Evolutionary conservation across 768 basidiomycete species (phyloP), one percentile per base, ranked within the genome.

Genomic region (Daedaleopsis sinensis): DNA sequence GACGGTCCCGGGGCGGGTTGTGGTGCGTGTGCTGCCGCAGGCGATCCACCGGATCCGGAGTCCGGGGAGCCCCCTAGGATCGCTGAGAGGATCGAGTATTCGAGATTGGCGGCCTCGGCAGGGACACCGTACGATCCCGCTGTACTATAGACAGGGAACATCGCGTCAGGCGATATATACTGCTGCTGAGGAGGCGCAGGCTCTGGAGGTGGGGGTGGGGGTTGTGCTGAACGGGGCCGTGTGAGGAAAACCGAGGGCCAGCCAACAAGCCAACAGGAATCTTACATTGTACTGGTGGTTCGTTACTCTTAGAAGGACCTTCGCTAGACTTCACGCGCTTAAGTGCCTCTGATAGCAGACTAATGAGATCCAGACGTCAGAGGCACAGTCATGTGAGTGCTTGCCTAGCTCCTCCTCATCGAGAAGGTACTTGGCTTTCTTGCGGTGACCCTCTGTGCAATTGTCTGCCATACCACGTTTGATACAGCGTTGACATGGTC

Each of bases 381-480:
- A 27, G 13, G 38, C 18, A 42, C 21, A 37, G 19, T 62, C 55
- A 67, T 55, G 62, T 58, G 52, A 63, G 63, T 5, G 75, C 81
- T 59, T 72, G 93, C 94, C 91, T 58, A 96, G 87, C 73, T 98
- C 96, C 49, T 93, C 91, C 44, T 96, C 93, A 73, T 96, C 94
- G 58, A 96, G 79, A 16, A 99, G 84, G 74, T 98, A 99, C 71
- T 98, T 98, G 11, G 97, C 96, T 77, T 98, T 98, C 77, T 99
- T 99, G 69, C 97, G 86, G 65, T 91, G 90, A 1, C 97, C 97
- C 71, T 99, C 97, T 18, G 91, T 88, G 70, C 97, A 99, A 56
- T 86, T 88, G 55, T 85, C 84, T 1, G 88, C 90, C 68, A 96
- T 90, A 24, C 94, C 94, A 59, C 96, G 94, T 78, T 96, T 98